phyloP scores from a whole-genome alignment of 352 stramenopile genomes.

The Phytophthora crassamura region DNA sequence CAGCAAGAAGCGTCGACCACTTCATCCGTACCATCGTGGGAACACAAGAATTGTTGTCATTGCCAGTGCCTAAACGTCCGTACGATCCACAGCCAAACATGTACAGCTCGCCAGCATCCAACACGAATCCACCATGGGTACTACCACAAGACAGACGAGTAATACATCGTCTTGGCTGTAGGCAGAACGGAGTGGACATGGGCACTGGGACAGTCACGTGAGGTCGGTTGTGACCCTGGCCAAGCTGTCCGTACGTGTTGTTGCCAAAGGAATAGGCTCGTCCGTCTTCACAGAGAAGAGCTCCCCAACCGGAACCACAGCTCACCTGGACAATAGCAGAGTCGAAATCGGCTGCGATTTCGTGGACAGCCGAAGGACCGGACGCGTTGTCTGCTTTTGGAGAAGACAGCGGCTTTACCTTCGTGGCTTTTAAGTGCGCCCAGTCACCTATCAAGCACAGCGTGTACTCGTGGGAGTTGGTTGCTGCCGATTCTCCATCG shows the following conservation, averaged over 20 bases:
- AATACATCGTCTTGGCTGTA: slow-evolving; percentile 40
- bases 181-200: slow-evolving; percentile 34
- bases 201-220: slow-evolving; percentile 14
- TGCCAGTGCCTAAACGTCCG: slow-evolving; percentile 57
- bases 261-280: slow-evolving; percentile 59
- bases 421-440: slow-evolving; percentile 21
- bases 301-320: slow-evolving; percentile 60
- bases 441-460: slow-evolving; percentile 60
- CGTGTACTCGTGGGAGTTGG: slow-evolving; percentile 49
- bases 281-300: slow-evolving; percentile 52
- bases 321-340: slow-evolving; percentile 50
- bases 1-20: slow-evolving; percentile 43
- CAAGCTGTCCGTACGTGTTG: slow-evolving; percentile 72
- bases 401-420: not conserved
- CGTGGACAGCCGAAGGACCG: slow-evolving; percentile 26
- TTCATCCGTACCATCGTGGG: slow-evolving; percentile 47
- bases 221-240: slow-evolving; percentile 45
- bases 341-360: slow-evolving; percentile 55
- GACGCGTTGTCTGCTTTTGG: slow-evolving; percentile 6
- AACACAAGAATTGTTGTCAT: slow-evolving; percentile 20
- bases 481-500: slow-evolving; percentile 2
- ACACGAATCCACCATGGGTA: slow-evolving; percentile 63
- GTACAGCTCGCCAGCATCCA: slow-evolving; percentile 62
- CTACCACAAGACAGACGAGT: slow-evolving; percentile 58
- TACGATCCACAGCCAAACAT: slow-evolving; percentile 79